These are phyloP conservation scores for Cercospora sp. DNA, from an alignment of 2,329 filamentous ascomycete genomes.

Conservation along the genomic window DNA sequence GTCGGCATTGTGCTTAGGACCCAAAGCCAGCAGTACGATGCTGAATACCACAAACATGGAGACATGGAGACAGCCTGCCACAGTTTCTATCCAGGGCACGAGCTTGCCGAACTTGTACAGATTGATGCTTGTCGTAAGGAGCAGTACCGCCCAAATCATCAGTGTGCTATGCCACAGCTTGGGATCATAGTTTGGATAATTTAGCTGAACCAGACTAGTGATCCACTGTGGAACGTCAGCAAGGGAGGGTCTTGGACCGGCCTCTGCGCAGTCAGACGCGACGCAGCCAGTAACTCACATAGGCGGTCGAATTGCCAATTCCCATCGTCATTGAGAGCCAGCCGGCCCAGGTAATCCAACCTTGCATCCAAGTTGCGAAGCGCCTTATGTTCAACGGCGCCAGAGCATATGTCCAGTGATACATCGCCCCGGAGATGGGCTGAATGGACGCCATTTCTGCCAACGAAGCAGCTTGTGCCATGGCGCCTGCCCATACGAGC, in stretches of 20 bases:
- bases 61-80: conserved; percentile 30
- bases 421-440: conserved; percentile 35
- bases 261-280: neutral
- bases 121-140: conserved; percentile 41
- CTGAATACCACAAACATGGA: conserved; percentile 30
- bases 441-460: conserved; percentile 33
- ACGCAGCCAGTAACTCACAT: conserved; percentile 10
- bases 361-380: conserved; percentile 36
- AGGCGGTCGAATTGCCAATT: conserved; percentile 39
- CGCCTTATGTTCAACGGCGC: conserved; percentile 26
- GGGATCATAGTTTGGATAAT: conserved; percentile 39
- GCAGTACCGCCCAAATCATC: conserved; percentile 43
- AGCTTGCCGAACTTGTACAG: conserved; percentile 34
- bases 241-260: neutral
- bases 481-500: conserved; percentile 29
- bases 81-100: conserved; percentile 35
- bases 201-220: conserved; percentile 38
- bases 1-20: conserved; percentile 23
- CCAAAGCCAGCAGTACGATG: conserved; percentile 27
- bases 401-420: conserved; percentile 33
- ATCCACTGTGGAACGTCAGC: conserved; percentile 30
- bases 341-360: conserved; percentile 48
- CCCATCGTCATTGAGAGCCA: conserved; percentile 38
- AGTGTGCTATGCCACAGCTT: conserved; percentile 45
- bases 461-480: conserved; percentile 30